Evolutionary conservation across 768 basidiomycete genomes (phyloP), one percentile per base, ranked within the genome.

Genomic region (Amanita jacksonii): DNA sequence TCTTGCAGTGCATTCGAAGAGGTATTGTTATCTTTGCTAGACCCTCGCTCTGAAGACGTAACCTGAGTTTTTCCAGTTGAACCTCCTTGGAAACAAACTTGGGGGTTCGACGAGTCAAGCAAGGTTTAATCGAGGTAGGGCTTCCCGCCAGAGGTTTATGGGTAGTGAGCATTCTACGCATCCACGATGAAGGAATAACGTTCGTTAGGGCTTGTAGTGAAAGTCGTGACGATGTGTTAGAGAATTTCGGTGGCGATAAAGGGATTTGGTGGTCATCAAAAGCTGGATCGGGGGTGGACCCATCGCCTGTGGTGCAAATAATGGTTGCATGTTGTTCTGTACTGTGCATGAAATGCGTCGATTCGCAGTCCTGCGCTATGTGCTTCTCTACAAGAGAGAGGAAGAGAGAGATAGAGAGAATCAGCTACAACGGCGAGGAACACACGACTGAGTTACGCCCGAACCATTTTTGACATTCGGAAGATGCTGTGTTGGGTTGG

Each of bases 1-100:
- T 66, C 45, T 57, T 64, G 54, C 68, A 73, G 41, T 54, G 54
- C 33, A 62, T 47, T 46, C 57, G 48, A 46, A 58, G 47, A 48
- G 51, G 52, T 45, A 49, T 57, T 48, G 50, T 57, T 52, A 57
- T 59, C 41, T 51, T 53, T 39, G 50, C 43, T 23, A 43, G 44
- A 47, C 62, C 60, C 50, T 72, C 68, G 35, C 52, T 57, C 52
- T 72, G 66, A 56, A 88, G 61, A 50, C 79, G 74, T 24, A 59
- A 54, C 57, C 67, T 70, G 52, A 88, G 61, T 61, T 73, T 77
- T 56, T 74, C 73, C 52, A 88, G 58, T 58, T 89, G 86, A 50
- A 66, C 72, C 53, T 79, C 72, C 56, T 73, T 80, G 20, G 78
- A 69, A 37, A 84, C 78, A 55, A 68, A 84, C 45, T 62, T 61